Percentiles rank a stretch among this genome's conserved stretches.
Conservation (phyloP, 2,329 filamentous ascomycete species). For the Aspergillus fischeri region DNA sequence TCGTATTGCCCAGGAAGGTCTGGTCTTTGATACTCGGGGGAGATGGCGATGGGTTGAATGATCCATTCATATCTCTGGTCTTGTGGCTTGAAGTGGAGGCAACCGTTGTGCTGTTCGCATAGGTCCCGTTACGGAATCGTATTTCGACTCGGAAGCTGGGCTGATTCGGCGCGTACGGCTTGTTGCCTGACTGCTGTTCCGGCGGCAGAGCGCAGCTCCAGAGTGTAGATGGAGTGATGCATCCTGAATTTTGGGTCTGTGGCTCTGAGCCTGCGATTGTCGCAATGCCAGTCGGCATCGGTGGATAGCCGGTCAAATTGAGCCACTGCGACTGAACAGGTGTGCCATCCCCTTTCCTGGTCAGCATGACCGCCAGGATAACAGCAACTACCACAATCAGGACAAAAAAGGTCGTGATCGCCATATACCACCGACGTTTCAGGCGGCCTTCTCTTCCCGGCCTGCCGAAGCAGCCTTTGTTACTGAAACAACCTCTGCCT, state of each 20-base stretch:
- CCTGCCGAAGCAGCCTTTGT: constrained; percentile 62
- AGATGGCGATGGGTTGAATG: constrained; percentile 44
- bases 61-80: constrained; percentile 26
- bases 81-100: constrained; percentile 31
- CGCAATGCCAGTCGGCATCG: constrained; percentile 77
- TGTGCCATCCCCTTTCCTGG: constrained; percentile 40
- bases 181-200: constrained; percentile 63
- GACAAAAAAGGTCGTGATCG: constrained; percentile 50
- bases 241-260: constrained; percentile 60
- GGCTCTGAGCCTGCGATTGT: constrained; percentile 73
- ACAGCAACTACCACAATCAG: constrained; percentile 55
- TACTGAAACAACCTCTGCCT: constrained; percentile 60
- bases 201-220: constrained; percentile 88
- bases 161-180: constrained; percentile 61
- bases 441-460: constrained; percentile 61
- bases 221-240: constrained; percentile 66
- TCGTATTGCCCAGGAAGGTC: constrained; percentile 78
- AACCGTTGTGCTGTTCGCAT: constrained; percentile 59
- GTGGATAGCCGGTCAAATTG: constrained; percentile 80
- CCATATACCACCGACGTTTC: constrained; percentile 57
- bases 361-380: constrained; percentile 55
- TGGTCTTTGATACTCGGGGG: constrained; percentile 61
- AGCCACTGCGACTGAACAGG: constrained; percentile 62
- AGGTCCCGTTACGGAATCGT: constrained; percentile 53
- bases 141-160: constrained; percentile 81